Base-by-base conservation (phyloP, 192 early-diverging fungal genomes). In the Backusella macrospora region DNA sequence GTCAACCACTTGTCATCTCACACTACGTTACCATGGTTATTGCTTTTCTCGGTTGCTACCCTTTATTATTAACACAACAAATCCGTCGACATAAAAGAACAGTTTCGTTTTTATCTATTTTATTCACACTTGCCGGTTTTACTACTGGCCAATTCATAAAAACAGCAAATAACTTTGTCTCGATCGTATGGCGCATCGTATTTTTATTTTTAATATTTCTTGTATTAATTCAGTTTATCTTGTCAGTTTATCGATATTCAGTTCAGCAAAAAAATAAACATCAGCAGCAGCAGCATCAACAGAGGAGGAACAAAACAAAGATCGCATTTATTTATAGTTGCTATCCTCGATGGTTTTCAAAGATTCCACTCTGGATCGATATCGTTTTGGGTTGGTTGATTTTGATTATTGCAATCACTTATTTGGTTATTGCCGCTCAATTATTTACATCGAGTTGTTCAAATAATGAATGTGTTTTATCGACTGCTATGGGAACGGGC, bases 1-100 rank as follows among this genome's bases (percentile, higher is more conserved):
- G 62, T 12, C 81, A 84, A 38, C 80, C 83, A 5, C 64, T 82
- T 62, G 81, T 84, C 71, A 77, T 84, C 71, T 79, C 79, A 40
- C 83, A 84, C 74, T 75, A 77, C 48, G 73, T 79, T 21, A 80
- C 73, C 67, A 84, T 84, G 80, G 40, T 74, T 55, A 75, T 74
- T 14, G 80, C 78, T 49, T 84, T 80, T 65, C 76, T 74, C 43
- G 62, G 80, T 40, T 76, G 78, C 34, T 76, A 80, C 62, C 83
- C 83, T 14, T 26, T 84, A 26, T 79, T 74, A 38, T 71, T 84
- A 38, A 82, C 82, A 52, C 80, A 68, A 71, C 71, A 70, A 67
- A 49, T 65, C 23, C 71, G 62, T 48, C 26, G 59, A 62, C 59
- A 68, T 26, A 68, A 68, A 68, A n/a, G 62, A 26, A 9, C 45